Evolutionary conservation across 2,329 filamentous ascomycete species (phyloP), one percentile per base, ranked within the genome.

Genomic region (Monilinia fructigena): DNA sequence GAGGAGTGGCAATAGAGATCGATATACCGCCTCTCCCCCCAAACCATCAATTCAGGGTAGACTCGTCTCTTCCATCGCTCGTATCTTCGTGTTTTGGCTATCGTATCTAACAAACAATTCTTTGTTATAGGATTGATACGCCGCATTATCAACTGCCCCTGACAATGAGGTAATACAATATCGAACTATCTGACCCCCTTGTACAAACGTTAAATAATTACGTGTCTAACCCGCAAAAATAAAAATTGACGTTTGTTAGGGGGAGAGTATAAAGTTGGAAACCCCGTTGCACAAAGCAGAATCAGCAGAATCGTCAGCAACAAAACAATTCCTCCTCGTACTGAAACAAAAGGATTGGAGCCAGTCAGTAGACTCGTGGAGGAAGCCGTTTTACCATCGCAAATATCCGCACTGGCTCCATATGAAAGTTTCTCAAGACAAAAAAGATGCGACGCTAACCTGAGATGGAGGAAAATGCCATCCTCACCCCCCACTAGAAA

Each of bases 291-390:
- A 10, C 11, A 64, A 50, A 56, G n/a, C 50, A 38, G 18, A 56
- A 48, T 35, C 10, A 40, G 5, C 38, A 3, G n/a, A 48, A 61
- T 50, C 12, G 12, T 26, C 28, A 55, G 61, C 28, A 60, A 38
- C 56, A 50, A 23, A 26, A 55, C 40, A 26, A 31, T 20, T 40
- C 26, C 31, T 8, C 7, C 20, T 63, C 38, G 20, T 28, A 47
- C n/a, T 63, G 61, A 58, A 64, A 56, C 61, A 48, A 56, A n/a
- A 58, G 50, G 52, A 35, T 45, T 38, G 52, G 56, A 56, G 28
- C 50, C 61, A 26, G 28, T 48, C 56, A 48, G 56, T 59, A 47
- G 26, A 42, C 18, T n/a, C 20, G 45, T n/a, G n/a, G 45, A 48
- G 58, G 45, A 50, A 60, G 45, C 58, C n/a, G 55, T 42, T 56